Percentiles rank a stretch among this genome's conserved stretches.
Conservation (phyloP, 768 basidiomycete species). For the Auriscalpium vulgare region DNA sequence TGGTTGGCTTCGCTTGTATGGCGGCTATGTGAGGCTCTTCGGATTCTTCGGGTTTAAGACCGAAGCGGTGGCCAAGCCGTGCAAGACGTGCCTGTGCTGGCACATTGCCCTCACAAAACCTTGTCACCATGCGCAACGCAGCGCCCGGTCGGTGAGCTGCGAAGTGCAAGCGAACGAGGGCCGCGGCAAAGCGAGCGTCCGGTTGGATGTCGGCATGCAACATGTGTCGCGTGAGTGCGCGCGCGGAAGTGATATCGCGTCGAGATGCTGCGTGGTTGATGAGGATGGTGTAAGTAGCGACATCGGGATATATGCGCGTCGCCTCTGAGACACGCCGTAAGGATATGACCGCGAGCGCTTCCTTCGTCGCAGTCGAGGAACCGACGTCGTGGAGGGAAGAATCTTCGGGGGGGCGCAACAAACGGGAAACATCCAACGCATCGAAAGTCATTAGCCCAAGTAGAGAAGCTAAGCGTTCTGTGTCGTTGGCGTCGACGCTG, state of each 20-base stretch:
- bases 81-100: background rate
- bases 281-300: conserved; percentile 16
- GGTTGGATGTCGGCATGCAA: conserved; percentile 1
- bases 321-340: background rate
- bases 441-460: conserved; percentile 38
- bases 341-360: background rate
- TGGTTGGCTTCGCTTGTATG: conserved; percentile 20
- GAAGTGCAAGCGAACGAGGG: conserved; percentile 13
- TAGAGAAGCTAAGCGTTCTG: conserved; percentile 36
- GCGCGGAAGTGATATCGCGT: conserved; percentile 1
- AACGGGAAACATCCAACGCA: conserved; percentile 2
- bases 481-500: conserved; percentile 47
- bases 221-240: conserved; percentile 5
- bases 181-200: conserved; percentile 10
- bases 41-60: background rate
- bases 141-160: background rate
- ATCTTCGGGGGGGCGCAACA: conserved; percentile 1
- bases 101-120: conserved; percentile 1
- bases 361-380: background rate
- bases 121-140: conserved; percentile 4
- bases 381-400: conserved; percentile 1
- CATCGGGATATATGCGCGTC: conserved; percentile 7
- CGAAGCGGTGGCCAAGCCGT: background rate
- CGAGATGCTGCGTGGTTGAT: conserved; percentile 3
- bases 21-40: conserved; percentile 5